Base-by-base conservation (phyloP, 2,329 filamentous ascomycete genomes). In the Simplicillium sp. region DNA sequence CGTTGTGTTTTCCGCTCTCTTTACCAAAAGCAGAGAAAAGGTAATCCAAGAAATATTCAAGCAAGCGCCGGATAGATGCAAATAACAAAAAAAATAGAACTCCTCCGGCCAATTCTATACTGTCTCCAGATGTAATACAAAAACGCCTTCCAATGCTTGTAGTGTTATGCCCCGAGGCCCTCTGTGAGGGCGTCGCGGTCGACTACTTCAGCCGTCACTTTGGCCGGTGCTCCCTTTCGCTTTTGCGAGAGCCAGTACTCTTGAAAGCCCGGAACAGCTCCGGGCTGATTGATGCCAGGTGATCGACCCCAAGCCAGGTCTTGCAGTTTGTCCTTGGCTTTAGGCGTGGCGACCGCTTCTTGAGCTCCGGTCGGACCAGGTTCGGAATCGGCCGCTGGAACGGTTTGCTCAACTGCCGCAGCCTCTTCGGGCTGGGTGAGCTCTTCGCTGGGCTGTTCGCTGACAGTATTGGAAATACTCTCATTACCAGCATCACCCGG, bases 211-310 rank as follows among this genome's bases (percentile, higher is more conserved):
- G 81, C 66, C 13, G 73, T 70, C 11, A 84, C 73, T 44, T 71
- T 72, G 29, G 71, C 68, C 3, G 76, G 72, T 1, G 75, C 64
- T 29, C 58, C 67, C 58, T 62, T 74, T 53, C 59, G 75, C 59
- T 62, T 74, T 53, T 61, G 65, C 1, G 66, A 60, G 2, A 66
- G 62, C 59, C 70, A 67, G 48, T 73, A 77, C 41, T 75, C 68
- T 18, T 77, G 69, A 48, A 90, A 83, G 0, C 86, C 85, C 1
- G 83, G 77, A 34, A 92, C 82, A 0, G 77, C 71, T 0, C 86
- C 86, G 1, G 76, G 71, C 55, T 90, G 86, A 52, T 92, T 92
- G 54, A 92, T 87, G 0, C 86, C 86, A 1, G 84, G 75, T 4
- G 74, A 62, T 34, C 85, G 70, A 5, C 20, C 20, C 20, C 20